Base-by-base conservation (phyloP, 148 eudicot species). In the Nyssa sinensis region DNA sequence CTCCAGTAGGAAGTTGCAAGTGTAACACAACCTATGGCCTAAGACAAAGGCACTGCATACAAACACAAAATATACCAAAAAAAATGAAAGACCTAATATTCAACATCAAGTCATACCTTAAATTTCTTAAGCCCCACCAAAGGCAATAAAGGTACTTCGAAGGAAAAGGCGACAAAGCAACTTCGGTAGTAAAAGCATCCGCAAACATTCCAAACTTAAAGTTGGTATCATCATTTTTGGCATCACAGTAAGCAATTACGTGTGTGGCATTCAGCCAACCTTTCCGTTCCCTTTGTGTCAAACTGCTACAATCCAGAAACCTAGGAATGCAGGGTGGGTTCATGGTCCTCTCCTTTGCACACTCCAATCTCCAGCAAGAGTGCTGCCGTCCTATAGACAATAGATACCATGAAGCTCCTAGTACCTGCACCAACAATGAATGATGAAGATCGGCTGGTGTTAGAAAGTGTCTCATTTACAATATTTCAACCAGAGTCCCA, bases 391-490 rank as follows among this genome's bases (percentile, higher is more conserved):
- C 89, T 71, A 94, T 94, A 3, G 98, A 94, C 73, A 92, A 77
- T 12, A 88, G 76, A 77, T 94, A 94, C 98, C 98, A 94, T 2
- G 91, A 83, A 16, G 98, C 90, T 77, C 98, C 98, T 30, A 90
- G 65, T 32, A 94, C 85, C 98, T 94, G 86, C 80, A 73, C 69
- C 76, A 83, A 66, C 70, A 25, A 28, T 27, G 72, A 51, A 33
- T 58, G 25, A 25, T 12, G 27, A 29, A 53, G 57, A 66, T 68
- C 2, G 37, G 53, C 29, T 62, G n/a, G 49, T 9, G 13, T 60
- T 71, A 16, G 16, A 33, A 49, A 16, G 35, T 25, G 23, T 16
- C 5, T 25, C 14, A 16, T 16, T 24, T 17, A 49, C 44, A 49
- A 49, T 49, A 17, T 49, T 49, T 3, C 57, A 13, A 39, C n/a